Evolutionary conservation across 2,329 filamentous ascomycete genomes (phyloP).

Genomic region (Aureobasidium musti): DNA sequence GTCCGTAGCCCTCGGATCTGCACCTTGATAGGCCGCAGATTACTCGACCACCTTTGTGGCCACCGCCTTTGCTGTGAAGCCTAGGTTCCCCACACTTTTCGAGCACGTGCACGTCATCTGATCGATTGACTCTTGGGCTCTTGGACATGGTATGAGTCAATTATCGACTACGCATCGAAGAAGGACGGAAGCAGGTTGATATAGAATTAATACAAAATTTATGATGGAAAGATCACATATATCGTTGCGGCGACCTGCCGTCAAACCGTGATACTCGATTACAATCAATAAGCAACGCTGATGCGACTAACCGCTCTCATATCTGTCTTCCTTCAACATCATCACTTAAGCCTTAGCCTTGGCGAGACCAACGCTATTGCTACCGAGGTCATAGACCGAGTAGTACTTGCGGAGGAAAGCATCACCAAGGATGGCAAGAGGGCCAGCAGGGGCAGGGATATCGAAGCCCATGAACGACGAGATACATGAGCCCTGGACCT

Average conservation of each 20-base stretch:
- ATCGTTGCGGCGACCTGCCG: background rate
- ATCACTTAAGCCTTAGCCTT: slow-evolving; percentile 62
- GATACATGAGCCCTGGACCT: slow-evolving; percentile 93
- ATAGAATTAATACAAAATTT: slow-evolving; percentile 12
- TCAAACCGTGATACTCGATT: slow-evolving; percentile 15
- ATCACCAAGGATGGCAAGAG: slow-evolving; percentile 92
- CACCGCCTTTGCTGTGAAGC: slow-evolving; percentile 6
- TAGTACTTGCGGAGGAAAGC: slow-evolving; percentile 82
- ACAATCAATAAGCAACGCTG: slow-evolving; percentile 17
- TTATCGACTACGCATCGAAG: background rate
- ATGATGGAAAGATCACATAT: background rate
- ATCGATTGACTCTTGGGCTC: background rate
- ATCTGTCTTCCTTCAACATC: background rate
- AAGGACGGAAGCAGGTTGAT: background rate
- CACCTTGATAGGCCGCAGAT: slow-evolving; percentile 13
- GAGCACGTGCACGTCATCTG: slow-evolving; percentile 14
- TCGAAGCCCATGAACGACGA: slow-evolving; percentile 97
- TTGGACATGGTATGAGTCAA: background rate
- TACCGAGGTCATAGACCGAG: slow-evolving; percentile 94
- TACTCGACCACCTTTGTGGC: slow-evolving; percentile 17
- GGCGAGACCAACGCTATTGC: slow-evolving; percentile 84
- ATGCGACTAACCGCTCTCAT: slow-evolving; percentile 2
- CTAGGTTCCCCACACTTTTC: background rate
- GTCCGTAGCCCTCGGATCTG: background rate
- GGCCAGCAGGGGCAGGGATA: slow-evolving; percentile 77